A percentile compares a stretch with the other conserved stretches of the same genome.
Evolutionary conservation across 2,329 filamentous ascomycete species (phyloP).

Genomic region (Alternaria sp.): DNA sequence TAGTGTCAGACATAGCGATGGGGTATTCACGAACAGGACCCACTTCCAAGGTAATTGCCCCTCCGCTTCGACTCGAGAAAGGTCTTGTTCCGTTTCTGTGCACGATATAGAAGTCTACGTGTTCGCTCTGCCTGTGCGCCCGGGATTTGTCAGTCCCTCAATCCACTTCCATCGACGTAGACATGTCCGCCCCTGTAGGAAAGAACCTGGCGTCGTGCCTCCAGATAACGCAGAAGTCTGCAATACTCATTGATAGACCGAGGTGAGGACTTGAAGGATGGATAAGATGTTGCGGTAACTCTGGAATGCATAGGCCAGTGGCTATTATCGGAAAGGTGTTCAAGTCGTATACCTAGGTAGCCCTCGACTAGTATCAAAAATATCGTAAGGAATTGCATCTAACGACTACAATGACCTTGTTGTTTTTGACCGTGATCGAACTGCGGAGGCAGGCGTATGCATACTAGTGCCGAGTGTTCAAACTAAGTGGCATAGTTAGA

Average conservation of each 20-base stretch:
- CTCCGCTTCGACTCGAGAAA: neutral
- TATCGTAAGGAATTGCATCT: neutral
- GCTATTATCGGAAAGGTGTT: too few species aligned
- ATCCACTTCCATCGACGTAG: neutral
- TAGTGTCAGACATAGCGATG: neutral
- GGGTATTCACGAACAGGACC: neutral
- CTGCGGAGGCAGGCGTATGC: neutral
- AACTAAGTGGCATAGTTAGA: neutral
- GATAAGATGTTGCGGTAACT: neutral
- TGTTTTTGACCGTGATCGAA: neutral
- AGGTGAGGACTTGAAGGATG: neutral
- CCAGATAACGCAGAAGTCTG: fast-evolving
- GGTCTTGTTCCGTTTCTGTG: neutral
- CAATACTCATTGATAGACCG: neutral
- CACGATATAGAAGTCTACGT: fast-evolving
- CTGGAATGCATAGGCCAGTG: neutral
- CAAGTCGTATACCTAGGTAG: too few species aligned
- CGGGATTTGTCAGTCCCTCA: fast-evolving
- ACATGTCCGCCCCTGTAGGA: fast-evolving
- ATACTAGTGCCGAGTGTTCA: neutral
- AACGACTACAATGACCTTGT: neutral
- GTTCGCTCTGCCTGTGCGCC: fast-evolving
- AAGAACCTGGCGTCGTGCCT: neutral
- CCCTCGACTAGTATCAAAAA: neutral
- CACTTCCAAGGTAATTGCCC: neutral